Evolutionary conservation across 768 basidiomycete species (phyloP).

Genomic region (Naganishia kalamii): DNA sequence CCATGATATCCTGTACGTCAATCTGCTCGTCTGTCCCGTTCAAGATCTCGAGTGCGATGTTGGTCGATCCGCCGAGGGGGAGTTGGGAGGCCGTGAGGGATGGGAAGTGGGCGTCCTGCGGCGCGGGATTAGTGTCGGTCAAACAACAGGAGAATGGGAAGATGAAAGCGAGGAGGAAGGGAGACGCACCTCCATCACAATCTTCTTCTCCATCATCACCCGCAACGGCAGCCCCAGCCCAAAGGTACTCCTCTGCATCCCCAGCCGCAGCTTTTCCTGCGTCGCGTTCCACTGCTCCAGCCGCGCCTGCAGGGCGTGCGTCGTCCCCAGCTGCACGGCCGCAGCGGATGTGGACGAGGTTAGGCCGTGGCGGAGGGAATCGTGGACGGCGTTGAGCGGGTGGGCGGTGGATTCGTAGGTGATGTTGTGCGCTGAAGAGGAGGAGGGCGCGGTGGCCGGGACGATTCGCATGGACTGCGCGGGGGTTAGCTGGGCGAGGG

Average conservation of each 20-base stretch:
- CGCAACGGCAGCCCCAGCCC: slow-evolving; percentile 87
- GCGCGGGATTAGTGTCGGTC: not conserved
- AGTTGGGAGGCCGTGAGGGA: slow-evolving; percentile 33
- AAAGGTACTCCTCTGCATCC: slow-evolving; percentile 71
- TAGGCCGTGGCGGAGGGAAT: slow-evolving; percentile 77
- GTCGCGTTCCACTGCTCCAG: slow-evolving; percentile 91
- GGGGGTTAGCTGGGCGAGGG: not conserved
- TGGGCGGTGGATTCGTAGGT: slow-evolving; percentile 9
- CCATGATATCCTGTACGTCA: slow-evolving; percentile 70
- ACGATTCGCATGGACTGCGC: slow-evolving; percentile 13
- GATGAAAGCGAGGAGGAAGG: not conserved
- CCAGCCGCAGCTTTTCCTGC: slow-evolving; percentile 79
- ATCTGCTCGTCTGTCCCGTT: slow-evolving; percentile 86
- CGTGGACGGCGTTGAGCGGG: slow-evolving; percentile 37
- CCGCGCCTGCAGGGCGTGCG: slow-evolving; percentile 59
- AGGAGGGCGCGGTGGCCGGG: slow-evolving; percentile 12
- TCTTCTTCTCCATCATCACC: slow-evolving; percentile 85
- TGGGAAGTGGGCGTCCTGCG: slow-evolving; percentile 35
- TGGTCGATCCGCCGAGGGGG: slow-evolving; percentile 51
- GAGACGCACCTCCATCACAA: slow-evolving; percentile 64
- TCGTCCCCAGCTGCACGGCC: slow-evolving; percentile 56
- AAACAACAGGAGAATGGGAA: not conserved
- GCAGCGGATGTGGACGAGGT: slow-evolving; percentile 61
- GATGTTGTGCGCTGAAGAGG: not conserved
- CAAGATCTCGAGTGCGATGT: slow-evolving; percentile 83